phyloP scores from a whole-genome alignment of 139 green algal genomes.

The Tetradesmus lagerheimii region DNA sequence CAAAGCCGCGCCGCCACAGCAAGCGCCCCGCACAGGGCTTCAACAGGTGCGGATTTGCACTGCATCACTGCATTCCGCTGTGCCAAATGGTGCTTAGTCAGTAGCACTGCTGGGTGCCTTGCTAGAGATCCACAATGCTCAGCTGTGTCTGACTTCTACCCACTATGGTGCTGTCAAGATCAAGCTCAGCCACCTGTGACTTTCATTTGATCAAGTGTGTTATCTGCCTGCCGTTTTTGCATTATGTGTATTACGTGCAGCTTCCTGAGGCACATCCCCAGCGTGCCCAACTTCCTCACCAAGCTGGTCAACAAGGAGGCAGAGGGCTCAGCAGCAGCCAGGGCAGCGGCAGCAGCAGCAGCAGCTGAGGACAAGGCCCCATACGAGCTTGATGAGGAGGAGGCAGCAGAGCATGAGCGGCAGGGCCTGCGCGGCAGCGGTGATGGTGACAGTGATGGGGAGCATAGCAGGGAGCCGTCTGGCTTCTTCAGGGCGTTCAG shows the following conservation, averaged over 20 bases:
- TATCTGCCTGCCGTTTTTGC: too few relatives aligned
- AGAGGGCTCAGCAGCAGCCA: neutral
- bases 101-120: neutral
- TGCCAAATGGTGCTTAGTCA: too few relatives aligned
- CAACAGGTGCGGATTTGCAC: conserved; percentile 22
- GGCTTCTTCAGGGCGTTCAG: conserved; percentile 34
- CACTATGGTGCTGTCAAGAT: neutral
- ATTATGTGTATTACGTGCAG: neutral
- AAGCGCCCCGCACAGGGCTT: neutral
- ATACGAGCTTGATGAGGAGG: conserved; percentile 33
- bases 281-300: conserved; percentile 5
- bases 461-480: conserved; percentile 18
- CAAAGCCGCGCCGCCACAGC: conserved; percentile 30
- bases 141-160: neutral
- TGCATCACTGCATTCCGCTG: too few relatives aligned
- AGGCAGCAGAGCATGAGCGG: neutral
- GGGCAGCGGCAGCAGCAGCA: neutral
- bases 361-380: neutral
- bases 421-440: neutral
- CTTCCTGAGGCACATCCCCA: conserved; percentile 13
- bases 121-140: neutral
- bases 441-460: neutral
- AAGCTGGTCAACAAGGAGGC: conserved; percentile 42
- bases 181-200: neutral
- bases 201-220: neutral